These are phyloP conservation scores for Termitomyces sp. DNA, from an alignment of 768 basidiomycete species.

Conservation along the genomic window DNA sequence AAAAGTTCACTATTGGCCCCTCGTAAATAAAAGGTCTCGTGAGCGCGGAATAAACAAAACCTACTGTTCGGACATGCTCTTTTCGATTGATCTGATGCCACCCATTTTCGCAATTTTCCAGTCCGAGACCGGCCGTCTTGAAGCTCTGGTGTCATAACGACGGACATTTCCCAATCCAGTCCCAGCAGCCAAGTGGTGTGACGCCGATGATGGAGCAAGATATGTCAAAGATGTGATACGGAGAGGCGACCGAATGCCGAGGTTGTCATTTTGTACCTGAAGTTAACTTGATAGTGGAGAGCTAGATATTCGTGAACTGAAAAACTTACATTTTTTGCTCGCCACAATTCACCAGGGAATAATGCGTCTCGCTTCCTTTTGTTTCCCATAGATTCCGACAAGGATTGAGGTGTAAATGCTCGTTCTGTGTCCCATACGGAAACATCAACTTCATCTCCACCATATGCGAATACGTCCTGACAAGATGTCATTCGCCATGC, in stretches of 20 bases:
- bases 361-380: conserved; percentile 59
- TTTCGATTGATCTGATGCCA: conserved; percentile 54
- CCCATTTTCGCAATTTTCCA: conserved; percentile 61
- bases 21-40: background rate
- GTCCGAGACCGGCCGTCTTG: conserved; percentile 59
- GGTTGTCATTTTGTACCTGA: conserved; percentile 66
- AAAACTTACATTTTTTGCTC: conserved; percentile 70
- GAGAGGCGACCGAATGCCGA: conserved; percentile 74
- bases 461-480: conserved; percentile 63
- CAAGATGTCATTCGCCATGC: conserved; percentile 58
- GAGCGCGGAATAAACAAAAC: conserved; percentile 16
- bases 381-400: conserved; percentile 24
- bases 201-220: conserved; percentile 31
- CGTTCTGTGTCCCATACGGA: conserved; percentile 74
- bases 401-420: conserved; percentile 34
- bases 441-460: conserved; percentile 81
- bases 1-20: conserved; percentile 53
- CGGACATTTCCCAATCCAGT: conserved; percentile 70
- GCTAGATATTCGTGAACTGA: background rate
- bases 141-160: conserved; percentile 71
- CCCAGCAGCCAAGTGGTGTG: conserved; percentile 59
- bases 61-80: conserved; percentile 60
- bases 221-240: conserved; percentile 67
- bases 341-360: conserved; percentile 74
- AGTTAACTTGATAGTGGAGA: background rate